Conservation (phyloP, 2,329 filamentous ascomycete species). For the Phaeosphaeria sp. region DNA sequence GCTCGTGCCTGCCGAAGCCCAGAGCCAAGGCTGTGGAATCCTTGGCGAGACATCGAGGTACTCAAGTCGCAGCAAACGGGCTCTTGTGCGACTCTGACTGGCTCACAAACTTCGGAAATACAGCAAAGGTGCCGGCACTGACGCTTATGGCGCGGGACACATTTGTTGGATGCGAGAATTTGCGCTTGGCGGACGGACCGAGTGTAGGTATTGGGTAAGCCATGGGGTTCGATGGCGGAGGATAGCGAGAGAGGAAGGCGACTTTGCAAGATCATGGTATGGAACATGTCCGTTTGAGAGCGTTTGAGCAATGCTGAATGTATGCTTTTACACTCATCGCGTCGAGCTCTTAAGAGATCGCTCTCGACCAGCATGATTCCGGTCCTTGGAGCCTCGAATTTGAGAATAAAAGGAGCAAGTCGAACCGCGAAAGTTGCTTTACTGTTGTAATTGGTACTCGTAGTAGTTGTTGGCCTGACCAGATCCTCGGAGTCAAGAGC, state of each 20-base stretch:
- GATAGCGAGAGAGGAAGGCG: not conserved
- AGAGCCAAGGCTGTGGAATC: slow-evolving; percentile 31
- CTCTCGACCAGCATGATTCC: too few species aligned
- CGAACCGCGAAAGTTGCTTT: too few species aligned
- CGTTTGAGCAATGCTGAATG: not conserved
- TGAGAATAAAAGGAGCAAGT: too few species aligned
- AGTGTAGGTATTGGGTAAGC: slow-evolving; percentile 1
- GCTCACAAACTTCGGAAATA: not conserved
- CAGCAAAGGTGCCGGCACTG: slow-evolving; percentile 1
- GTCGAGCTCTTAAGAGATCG: too few species aligned
- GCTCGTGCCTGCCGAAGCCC: slow-evolving; percentile 13
- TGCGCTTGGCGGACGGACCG: slow-evolving; percentile 4
- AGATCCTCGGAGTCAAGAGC: not conserved
- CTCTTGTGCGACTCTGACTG: slow-evolving; percentile 13
- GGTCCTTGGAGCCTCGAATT: too few species aligned
- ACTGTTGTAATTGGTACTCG: not conserved
- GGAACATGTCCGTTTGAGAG: not conserved
- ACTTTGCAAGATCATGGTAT: not conserved
- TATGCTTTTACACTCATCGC: not conserved
- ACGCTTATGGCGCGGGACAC: slow-evolving; percentile 7
- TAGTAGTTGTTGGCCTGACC: not conserved
- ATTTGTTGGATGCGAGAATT: slow-evolving; percentile 10
- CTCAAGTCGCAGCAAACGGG: slow-evolving; percentile 24
- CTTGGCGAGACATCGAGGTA: slow-evolving; percentile 38
- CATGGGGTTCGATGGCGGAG: not conserved